Conservation (phyloP, 1,139 yeast species). For the Candida sp. region DNA sequence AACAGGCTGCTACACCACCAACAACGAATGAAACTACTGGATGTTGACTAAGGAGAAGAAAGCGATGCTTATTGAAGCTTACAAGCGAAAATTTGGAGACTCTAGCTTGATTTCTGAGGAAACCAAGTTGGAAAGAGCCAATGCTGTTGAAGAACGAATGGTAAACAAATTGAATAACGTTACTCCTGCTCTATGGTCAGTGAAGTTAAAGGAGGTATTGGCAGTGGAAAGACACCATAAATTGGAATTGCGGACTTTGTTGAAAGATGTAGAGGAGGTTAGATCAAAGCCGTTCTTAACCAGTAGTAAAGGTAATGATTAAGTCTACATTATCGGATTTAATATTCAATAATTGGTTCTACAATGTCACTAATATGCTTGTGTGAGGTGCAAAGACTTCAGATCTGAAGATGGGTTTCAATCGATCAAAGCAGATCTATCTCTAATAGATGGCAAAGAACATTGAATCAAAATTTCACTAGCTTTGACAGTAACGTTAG, state of each 20-base stretch:
- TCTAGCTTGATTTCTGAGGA: constrained; percentile 20
- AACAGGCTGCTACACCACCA: constrained; percentile 5
- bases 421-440: no score
- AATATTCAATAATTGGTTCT: no score
- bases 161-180: constrained; percentile 36
- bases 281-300: constrained; percentile 1
- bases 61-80: constrained; percentile 13
- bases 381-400: no score
- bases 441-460: no score
- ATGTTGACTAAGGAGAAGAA: constrained; percentile 2
- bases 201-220: constrained; percentile 35
- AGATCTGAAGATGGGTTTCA: no score
- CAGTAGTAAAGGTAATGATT: no score
- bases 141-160: constrained; percentile 19
- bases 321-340: no score
- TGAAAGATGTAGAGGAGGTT: constrained; percentile 24
- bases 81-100: constrained; percentile 35
- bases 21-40: background rate
- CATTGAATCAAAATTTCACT: no score
- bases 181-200: constrained; percentile 39
- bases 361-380: no score
- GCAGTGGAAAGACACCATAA: constrained; percentile 41
- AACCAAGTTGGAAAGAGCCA: constrained; percentile 18
- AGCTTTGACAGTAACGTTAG: no score
- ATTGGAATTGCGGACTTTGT: constrained; percentile 24